phyloP scores from a whole-genome alignment of 2,329 filamentous ascomycete species.

The Colletotrichum truncatum region DNA sequence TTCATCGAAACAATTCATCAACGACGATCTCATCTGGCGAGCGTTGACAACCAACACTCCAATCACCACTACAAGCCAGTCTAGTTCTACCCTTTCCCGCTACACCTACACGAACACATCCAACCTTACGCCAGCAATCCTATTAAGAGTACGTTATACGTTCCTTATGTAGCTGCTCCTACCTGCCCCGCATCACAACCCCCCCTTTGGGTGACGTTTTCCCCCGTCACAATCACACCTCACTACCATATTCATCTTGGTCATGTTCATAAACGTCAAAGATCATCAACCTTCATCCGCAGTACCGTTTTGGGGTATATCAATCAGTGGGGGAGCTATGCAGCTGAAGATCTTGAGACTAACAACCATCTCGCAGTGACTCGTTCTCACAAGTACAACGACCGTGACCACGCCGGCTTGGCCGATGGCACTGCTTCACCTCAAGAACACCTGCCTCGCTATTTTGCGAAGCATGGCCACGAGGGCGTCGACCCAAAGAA shows the following conservation, averaged over 20 bases:
- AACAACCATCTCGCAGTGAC: constrained; percentile 74
- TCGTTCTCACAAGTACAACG: constrained; percentile 95
- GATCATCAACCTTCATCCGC: not conserved
- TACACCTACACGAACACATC: not conserved
- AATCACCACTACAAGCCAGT: not conserved
- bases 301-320: too few relatives aligned
- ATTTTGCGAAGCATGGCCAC: constrained; percentile 89
- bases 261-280: not conserved
- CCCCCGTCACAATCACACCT: not conserved
- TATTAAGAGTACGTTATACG: constrained; percentile 31
- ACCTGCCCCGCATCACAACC: constrained; percentile 17
- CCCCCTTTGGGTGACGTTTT: constrained; percentile 13
- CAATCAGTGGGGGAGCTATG: not conserved
- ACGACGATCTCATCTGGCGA: not conserved
- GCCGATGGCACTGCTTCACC: constrained; percentile 77
- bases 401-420: constrained; percentile 86
- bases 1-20: constrained; percentile 25
- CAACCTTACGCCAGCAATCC: not conserved
- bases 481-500: constrained; percentile 87
- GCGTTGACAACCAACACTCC: not conserved
- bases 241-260: not conserved
- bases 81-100: not conserved
- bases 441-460: constrained; percentile 84
- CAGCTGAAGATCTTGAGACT: constrained; percentile 20
- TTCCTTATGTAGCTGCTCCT: not conserved